Evolutionary conservation across 139 green algal genomes (phyloP), one percentile per base, ranked within the genome.

Genomic region (Nannochloris sp.): DNA sequence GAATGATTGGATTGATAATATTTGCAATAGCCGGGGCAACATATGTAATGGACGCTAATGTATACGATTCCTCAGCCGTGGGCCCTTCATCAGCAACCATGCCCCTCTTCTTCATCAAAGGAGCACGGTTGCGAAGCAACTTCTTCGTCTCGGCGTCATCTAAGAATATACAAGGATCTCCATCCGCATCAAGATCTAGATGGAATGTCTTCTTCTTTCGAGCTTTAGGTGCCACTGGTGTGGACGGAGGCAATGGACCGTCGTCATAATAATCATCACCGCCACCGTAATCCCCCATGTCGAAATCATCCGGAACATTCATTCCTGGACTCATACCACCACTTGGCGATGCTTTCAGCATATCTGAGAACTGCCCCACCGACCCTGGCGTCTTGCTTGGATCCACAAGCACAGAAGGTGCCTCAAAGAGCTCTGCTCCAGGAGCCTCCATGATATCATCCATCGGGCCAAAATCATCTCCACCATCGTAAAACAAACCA

Each of bases 41-140:
- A 9, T 40, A 40, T 8, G 33, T 40, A 8, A 40, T 40, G 33
- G 33, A 40, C 11, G 33, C 33, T 8, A 40, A 40, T 40, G 33
- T 40, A 8, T 40, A 40, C 11, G 33, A 40, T 40, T 40, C 33
- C 11, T 40, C 33, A 40, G 33, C 33, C 9, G 33, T 13, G 33
- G 33, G 0, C 6, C 1, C 33, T 3, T 40, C 33, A 40, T 40
- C 33, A 56, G 6, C 23, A 49, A 43, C 48, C 49, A 59, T 26
- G 13, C 70, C 73, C 8, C 73, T 63, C 14, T 11, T 23, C 12
- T 30, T 58, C 56, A 85, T 53, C 44, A 85, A 65, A 5, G 73
- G 68, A 26, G 63, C 44, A 48, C 70, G 66, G 59, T 85, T 63
- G 6, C 53, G 49, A 59, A 85, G 61, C 64, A 85, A 56, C n/a